These are phyloP conservation scores for Euptelea pleiosperma DNA, from an alignment of 164 flowering plant genomes.

Conservation along the genomic window DNA sequence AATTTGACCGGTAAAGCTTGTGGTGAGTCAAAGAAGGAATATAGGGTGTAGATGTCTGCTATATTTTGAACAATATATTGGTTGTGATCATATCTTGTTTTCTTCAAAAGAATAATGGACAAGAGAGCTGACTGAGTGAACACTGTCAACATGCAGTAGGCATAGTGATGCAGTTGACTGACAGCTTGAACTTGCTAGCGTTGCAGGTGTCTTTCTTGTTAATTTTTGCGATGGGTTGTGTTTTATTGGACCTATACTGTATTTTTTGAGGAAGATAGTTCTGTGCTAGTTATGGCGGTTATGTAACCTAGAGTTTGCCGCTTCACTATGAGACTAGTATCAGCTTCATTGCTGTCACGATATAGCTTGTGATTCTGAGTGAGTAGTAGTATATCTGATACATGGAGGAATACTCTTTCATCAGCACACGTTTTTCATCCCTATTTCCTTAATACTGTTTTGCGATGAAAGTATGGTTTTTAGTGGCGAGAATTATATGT, in stretches of 20 bases:
- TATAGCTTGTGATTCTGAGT: too few species aligned
- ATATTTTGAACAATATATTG: background rate
- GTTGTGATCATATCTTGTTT: conserved; percentile 1
- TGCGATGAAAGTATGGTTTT: background rate
- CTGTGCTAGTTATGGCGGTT: background rate
- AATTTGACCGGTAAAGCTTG: too few species aligned
- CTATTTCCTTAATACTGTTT: background rate
- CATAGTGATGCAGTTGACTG: background rate
- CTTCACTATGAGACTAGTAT: too few species aligned
- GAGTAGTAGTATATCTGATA: too few species aligned
- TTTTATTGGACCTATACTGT: background rate
- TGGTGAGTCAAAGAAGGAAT: background rate
- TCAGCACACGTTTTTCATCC: too few species aligned
- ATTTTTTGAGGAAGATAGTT: background rate
- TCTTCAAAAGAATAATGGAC: background rate
- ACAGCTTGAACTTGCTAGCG: background rate
- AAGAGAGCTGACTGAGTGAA: background rate
- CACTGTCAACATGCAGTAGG: background rate
- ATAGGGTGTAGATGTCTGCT: background rate
- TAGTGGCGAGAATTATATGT: background rate
- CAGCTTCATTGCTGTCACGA: too few species aligned
- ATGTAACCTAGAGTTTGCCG: background rate
- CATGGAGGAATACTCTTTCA: background rate
- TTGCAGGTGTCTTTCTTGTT: background rate
- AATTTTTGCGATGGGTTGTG: background rate